These are phyloP conservation scores for Eleusine coracana DNA, from an alignment of 176 grass and related monocot species.

Conservation along the genomic window DNA sequence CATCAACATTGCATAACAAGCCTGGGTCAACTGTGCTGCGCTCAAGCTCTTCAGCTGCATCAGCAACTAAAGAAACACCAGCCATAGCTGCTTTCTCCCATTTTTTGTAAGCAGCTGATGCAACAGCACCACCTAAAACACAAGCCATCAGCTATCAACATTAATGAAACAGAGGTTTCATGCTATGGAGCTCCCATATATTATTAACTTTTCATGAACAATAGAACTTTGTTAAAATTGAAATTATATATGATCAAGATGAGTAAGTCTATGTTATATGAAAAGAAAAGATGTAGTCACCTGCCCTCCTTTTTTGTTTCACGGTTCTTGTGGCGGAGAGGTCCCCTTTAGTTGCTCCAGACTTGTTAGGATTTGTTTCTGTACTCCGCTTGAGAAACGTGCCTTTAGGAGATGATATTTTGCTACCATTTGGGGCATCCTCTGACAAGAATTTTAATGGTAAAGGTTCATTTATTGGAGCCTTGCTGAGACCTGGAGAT, in stretches of 20 bases:
- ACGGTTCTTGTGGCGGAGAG: slow-evolving; percentile 71
- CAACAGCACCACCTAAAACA: slow-evolving; percentile 57
- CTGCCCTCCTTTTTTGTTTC: slow-evolving; percentile 90
- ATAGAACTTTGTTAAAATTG: slow-evolving; percentile 3
- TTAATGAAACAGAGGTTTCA: slow-evolving; percentile 35
- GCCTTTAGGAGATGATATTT: slow-evolving; percentile 65
- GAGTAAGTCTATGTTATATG: slow-evolving; percentile 21
- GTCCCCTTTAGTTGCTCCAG: slow-evolving; percentile 62
- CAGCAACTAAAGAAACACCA: slow-evolving; percentile 98
- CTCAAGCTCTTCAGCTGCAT: slow-evolving; percentile 97
- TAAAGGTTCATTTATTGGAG: slow-evolving; percentile 56
- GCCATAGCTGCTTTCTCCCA: slow-evolving; percentile 97
- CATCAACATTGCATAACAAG: slow-evolving; percentile 43
- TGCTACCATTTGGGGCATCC: slow-evolving; percentile 63
- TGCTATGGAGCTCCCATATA: slow-evolving; percentile 19
- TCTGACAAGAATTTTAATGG: slow-evolving; percentile 57
- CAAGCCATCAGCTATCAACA: slow-evolving; percentile 36
- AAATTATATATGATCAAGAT: slow-evolving; percentile 33
- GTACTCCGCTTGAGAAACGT: slow-evolving; percentile 52
- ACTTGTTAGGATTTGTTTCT: slow-evolving; percentile 63
- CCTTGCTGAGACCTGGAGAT: slow-evolving; percentile 52
- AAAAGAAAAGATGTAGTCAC: slow-evolving; percentile 47
- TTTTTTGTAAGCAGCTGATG: slow-evolving; percentile 83
- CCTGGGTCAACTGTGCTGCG: slow-evolving; percentile 35
- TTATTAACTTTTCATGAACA: neutral